Percentiles rank a stretch among this genome's conserved stretches.
Conservation (phyloP, 2,329 filamentous ascomycete species). For the Aspergillus texensis region DNA sequence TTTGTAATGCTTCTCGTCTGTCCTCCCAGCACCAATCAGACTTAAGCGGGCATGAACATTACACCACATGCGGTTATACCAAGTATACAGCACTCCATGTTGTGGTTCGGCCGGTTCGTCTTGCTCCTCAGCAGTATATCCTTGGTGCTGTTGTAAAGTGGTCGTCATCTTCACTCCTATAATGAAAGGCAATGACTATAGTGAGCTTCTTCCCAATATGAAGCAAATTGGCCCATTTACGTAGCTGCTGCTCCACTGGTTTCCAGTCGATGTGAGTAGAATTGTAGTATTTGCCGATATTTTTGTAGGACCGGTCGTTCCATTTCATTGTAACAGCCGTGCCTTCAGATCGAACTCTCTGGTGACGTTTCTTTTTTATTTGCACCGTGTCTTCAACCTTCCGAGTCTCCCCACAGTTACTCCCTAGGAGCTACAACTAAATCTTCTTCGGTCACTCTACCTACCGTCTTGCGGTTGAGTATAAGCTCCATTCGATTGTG, state of each 20-base stretch:
- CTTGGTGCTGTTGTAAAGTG: background rate
- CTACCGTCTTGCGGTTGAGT: slow-evolving; percentile 26
- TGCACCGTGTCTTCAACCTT: slow-evolving; percentile 21
- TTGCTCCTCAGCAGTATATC: too few relatives aligned
- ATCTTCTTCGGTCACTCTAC: slow-evolving; percentile 27
- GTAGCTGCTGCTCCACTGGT: slow-evolving; percentile 18
- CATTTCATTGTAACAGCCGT: slow-evolving; percentile 12
- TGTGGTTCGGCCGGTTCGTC: too few relatives aligned
- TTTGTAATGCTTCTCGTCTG: too few relatives aligned
- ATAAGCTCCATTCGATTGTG: slow-evolving; percentile 29
- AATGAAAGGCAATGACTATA: background rate
- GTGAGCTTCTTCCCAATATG: background rate
- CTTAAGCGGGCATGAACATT: too few relatives aligned
- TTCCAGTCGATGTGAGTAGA: slow-evolving; percentile 17
- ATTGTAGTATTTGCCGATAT: slow-evolving; percentile 15
- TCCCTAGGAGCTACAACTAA: slow-evolving; percentile 25
- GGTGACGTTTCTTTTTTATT: slow-evolving; percentile 17
- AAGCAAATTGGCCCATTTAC: slow-evolving; percentile 21
- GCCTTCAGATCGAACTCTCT: slow-evolving; percentile 20
- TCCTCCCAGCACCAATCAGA: too few relatives aligned
- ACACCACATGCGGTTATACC: too few relatives aligned
- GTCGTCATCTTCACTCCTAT: background rate
- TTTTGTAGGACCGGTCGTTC: slow-evolving; percentile 4
- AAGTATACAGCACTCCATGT: too few relatives aligned
- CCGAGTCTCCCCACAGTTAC: slow-evolving; percentile 23